phyloP scores from a whole-genome alignment of 2,329 filamentous ascomycete genomes.

The Colletotrichum incanum region DNA sequence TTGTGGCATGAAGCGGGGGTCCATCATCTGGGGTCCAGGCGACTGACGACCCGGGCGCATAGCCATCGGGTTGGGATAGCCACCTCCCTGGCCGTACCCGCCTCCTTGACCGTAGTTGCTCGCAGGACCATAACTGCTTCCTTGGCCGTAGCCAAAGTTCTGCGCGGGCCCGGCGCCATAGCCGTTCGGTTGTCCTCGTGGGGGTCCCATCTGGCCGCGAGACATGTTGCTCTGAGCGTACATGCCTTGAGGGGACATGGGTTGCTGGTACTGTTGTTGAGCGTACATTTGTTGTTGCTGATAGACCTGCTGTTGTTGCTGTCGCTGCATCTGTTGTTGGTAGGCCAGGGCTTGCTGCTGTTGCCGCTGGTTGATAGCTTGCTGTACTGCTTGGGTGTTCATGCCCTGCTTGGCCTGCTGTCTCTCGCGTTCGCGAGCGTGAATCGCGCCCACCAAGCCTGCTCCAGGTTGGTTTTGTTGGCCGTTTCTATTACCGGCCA shows the following conservation, averaged over 20 bases:
- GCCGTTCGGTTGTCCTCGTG: constrained; percentile 23
- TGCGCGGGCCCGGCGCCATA: constrained; percentile 22
- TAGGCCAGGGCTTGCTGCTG: constrained; percentile 52
- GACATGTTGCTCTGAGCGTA: constrained; percentile 41
- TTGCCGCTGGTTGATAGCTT: constrained; percentile 80
- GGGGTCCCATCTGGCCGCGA: constrained; percentile 31
- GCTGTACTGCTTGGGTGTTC: constrained; percentile 79
- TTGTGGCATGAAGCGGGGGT: constrained; percentile 49
- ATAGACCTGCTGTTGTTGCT: constrained; percentile 49
- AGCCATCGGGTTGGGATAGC: constrained; percentile 45
- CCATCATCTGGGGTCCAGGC: constrained; percentile 47
- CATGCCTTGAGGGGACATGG: constrained; percentile 40
- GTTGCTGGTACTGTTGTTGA: constrained; percentile 36
- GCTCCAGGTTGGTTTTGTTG: constrained; percentile 68
- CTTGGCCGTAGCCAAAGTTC: constrained; percentile 32
- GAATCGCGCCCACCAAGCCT: constrained; percentile 84
- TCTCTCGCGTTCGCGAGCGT: constrained; percentile 84
- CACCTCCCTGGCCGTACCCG: constrained; percentile 27
- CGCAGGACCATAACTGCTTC: constrained; percentile 15
- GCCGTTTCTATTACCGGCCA: constrained; percentile 57
- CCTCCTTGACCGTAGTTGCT: constrained; percentile 23
- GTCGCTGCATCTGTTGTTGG: constrained; percentile 53
- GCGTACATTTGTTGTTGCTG: constrained; percentile 50
- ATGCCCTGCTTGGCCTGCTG: constrained; percentile 78
- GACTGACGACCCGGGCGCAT: constrained; percentile 49